Percentiles rank a stretch among this genome's conserved stretches.
phyloP scores from a whole-genome alignment of 179 eudicot genomes.

The Sideroxylon spinosum region DNA sequence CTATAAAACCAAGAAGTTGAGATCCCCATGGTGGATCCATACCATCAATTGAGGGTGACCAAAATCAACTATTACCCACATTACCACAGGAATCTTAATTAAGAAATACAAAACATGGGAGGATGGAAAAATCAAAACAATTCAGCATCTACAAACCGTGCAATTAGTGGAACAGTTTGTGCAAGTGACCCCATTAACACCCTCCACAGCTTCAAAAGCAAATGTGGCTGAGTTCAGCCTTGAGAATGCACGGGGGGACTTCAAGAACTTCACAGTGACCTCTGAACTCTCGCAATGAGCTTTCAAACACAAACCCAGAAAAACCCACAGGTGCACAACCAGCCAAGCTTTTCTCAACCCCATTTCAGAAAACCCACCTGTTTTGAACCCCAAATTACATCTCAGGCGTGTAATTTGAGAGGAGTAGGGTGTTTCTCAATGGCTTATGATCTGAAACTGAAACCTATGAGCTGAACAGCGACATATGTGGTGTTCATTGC shows the following conservation, averaged over 20 bases:
- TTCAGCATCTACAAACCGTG: slow-evolving; percentile 46
- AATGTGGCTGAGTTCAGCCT: slow-evolving; percentile 52
- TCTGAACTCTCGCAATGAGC: slow-evolving; percentile 42
- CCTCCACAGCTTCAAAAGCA: slow-evolving; percentile 47
- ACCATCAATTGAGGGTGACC: background rate
- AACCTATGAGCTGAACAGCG: background rate
- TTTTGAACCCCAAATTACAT: slow-evolving; percentile 8
- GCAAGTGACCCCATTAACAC: slow-evolving; percentile 31
- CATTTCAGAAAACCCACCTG: slow-evolving; percentile 27
- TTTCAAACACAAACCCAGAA: slow-evolving; percentile 35
- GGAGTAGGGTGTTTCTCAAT: background rate
- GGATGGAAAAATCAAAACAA: background rate
- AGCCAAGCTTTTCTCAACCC: slow-evolving; percentile 35
- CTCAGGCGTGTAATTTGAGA: background rate
- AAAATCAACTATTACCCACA: background rate
- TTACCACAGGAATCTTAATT: background rate
- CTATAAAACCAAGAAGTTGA: background rate
- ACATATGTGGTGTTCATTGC: slow-evolving; percentile 15
- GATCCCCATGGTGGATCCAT: background rate
- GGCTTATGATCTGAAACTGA: slow-evolving; percentile 16
- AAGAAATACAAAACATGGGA: background rate
- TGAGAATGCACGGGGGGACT: slow-evolving; percentile 53
- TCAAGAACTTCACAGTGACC: slow-evolving; percentile 50
- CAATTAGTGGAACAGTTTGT: slow-evolving; percentile 52
- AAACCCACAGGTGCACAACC: slow-evolving; percentile 42